Evolutionary conservation across 352 stramenopile genomes (phyloP).

Genomic region (Phytophthora agathidicida): DNA sequence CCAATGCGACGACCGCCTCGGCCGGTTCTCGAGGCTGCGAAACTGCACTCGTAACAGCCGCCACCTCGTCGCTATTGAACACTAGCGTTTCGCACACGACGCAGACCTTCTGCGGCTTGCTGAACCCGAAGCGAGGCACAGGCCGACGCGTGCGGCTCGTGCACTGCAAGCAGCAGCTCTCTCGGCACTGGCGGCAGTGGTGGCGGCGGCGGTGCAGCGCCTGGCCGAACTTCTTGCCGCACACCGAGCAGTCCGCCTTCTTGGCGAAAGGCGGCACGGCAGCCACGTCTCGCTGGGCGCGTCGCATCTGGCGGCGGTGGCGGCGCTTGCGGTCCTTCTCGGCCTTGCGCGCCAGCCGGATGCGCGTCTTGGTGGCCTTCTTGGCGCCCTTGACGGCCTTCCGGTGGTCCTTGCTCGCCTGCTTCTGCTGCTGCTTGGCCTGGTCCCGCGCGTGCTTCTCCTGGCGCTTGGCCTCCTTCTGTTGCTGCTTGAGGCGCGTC

Average conservation of each 20-base stretch:
- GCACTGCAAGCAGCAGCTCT: conserved; percentile 65
- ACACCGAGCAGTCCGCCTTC: conserved; percentile 45
- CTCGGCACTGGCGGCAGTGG: conserved; percentile 71
- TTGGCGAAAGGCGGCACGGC: conserved; percentile 37
- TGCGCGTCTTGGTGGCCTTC: conserved; percentile 34
- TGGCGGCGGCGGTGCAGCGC: conserved; percentile 45
- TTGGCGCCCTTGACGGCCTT: conserved; percentile 22
- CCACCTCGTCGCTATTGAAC: conserved; percentile 17
- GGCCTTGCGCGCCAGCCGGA: conserved; percentile 19
- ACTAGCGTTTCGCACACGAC: conserved; percentile 55
- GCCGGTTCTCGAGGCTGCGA: conserved; percentile 25
- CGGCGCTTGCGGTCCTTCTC: conserved; percentile 24
- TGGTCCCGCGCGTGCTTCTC: conserved; percentile 20
- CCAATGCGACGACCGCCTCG: conserved; percentile 18
- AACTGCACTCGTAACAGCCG: not conserved
- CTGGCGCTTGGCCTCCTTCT: conserved; percentile 20
- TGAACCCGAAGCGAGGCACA: conserved; percentile 42
- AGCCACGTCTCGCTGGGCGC: not conserved
- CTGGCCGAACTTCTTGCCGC: conserved; percentile 43
- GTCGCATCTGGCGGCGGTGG: conserved; percentile 3
- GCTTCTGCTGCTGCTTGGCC: conserved; percentile 22
- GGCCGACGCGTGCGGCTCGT: conserved; percentile 39
- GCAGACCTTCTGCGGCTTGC: conserved; percentile 66
- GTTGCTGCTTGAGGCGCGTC: conserved; percentile 12
- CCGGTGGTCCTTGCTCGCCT: conserved; percentile 17